Evolutionary conservation across 139 green algal genomes (phyloP).

Genomic region (Chlorella sp.): DNA sequence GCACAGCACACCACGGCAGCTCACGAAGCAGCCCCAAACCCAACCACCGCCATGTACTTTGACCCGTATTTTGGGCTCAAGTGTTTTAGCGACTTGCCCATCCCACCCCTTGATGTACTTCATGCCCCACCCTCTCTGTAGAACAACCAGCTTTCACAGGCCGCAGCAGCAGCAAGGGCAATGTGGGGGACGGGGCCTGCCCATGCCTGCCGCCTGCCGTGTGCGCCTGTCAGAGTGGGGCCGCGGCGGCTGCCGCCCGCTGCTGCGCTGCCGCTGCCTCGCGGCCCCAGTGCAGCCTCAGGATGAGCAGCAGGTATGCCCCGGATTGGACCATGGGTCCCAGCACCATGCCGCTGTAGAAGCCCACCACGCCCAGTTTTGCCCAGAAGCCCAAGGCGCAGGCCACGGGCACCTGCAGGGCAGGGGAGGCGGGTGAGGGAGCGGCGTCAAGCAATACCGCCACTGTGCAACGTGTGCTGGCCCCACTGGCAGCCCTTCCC

Average conservation of each 20-base stretch:
- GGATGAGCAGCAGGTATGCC: conserved; percentile 10
- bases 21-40: background rate
- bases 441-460: background rate
- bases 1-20: background rate
- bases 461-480: background rate
- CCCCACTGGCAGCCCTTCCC: no score
- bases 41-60: background rate
- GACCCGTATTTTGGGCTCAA: background rate
- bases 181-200: background rate
- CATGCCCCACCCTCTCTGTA: no score
- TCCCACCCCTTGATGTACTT: background rate
- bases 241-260: background rate
- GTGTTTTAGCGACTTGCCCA: background rate
- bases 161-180: background rate
- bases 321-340: conserved; percentile 27
- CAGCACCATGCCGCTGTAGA: conserved; percentile 34
- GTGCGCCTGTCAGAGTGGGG: no score
- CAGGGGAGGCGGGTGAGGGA: no score
- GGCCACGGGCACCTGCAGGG: conserved; percentile 35
- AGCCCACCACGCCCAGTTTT: conserved; percentile 23
- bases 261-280: conserved; percentile 11
- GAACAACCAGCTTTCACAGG: background rate
- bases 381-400: conserved; percentile 26
- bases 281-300: background rate
- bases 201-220: no score